A percentile compares a stretch with the other conserved stretches of the same genome.
Evolutionary conservation across 2,329 filamentous ascomycete species (phyloP).

Genomic region (Phialemoniopsis sp.): DNA sequence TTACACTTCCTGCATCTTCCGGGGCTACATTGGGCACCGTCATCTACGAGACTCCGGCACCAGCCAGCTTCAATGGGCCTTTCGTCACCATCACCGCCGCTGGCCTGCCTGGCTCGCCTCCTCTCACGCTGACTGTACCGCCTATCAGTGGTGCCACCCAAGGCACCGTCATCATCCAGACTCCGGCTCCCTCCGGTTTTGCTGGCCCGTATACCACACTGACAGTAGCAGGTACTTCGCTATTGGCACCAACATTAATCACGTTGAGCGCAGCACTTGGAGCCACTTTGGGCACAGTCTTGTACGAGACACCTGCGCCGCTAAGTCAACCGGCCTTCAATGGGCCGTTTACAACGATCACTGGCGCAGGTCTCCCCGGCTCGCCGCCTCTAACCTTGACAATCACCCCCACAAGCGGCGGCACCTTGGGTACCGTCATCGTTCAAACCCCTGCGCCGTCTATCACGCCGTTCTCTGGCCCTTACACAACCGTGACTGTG

Average conservation of each 20-base stretch:
- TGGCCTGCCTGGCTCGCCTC: slow-evolving; percentile 3
- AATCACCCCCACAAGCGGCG: slow-evolving; percentile 5
- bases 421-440: slow-evolving; percentile 8
- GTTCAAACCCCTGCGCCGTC: slow-evolving; percentile 2
- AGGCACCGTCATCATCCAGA: slow-evolving; percentile 5
- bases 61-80: not conserved
- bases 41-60: not conserved
- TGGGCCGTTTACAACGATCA: slow-evolving; percentile 12
- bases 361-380: slow-evolving; percentile 5
- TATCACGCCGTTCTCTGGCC: not conserved
- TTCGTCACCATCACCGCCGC: slow-evolving; percentile 1
- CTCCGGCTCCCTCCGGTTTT: not conserved
- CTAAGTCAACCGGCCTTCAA: slow-evolving; percentile 3
- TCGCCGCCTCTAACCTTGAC: slow-evolving; percentile 2
- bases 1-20: slow-evolving; percentile 2
- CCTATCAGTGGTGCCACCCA: not conserved
- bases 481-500: slow-evolving; percentile 3
- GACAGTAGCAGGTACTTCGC: slow-evolving; percentile 3
- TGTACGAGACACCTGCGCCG: slow-evolving; percentile 7
- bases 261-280: slow-evolving; percentile 12
- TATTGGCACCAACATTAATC: not conserved
- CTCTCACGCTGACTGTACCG: not conserved
- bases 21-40: not conserved
- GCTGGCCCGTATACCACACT: slow-evolving; percentile 6
- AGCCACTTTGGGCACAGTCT: slow-evolving; percentile 39